Evolutionary conservation across 148 eudicot species (phyloP), one percentile per base, ranked within the genome.

Genomic region (Simmondsia chinensis): DNA sequence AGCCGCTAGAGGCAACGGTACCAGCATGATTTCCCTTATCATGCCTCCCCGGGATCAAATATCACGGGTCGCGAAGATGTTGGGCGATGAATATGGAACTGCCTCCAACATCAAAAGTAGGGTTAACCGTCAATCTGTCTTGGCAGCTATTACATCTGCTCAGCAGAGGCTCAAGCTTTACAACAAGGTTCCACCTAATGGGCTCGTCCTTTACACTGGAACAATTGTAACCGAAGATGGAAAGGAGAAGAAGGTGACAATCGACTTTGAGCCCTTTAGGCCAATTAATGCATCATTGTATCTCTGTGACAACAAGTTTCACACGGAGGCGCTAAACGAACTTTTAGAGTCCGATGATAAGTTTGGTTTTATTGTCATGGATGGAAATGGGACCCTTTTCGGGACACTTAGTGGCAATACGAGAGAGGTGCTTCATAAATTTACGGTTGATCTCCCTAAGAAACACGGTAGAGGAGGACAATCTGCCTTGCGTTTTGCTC

Each of bases 1-100:
- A 46, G 50, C 50, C 29, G 50, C 50, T 46, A 46, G 50, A 29
- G 50, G 50, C 20, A 46, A 46, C 19, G 50, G 50, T 9, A 46
- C 50, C 9, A 46, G 50, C 50, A 46, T 46, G 50, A 46, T 46
- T 18, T 46, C 50, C 29, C 50, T 46, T 9, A 46, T 46, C 50
- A 46, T 46, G 50, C 50, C 50, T 9, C 50, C 50, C 10, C 50
- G 50, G 9, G 50, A 46, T 46, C 50, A 46, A 29, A 10, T 46
- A 16, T 46, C 50, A 18, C 12, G 50, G 20, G 50, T 46, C 29
- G 35, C 50, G 34, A 46, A 46, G 35, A 46, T 46, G 50, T 29
- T 46, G 20, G 50, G 50, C 9, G 50, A 46, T 9, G 50, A 46
- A 46, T 46, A 46, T 46, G 50, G 50, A 17, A 46, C 50, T 29